These are phyloP conservation scores for Podospora pseudocomata DNA, from an alignment of 495 filamentous ascomycete species.

Conservation along the genomic window DNA sequence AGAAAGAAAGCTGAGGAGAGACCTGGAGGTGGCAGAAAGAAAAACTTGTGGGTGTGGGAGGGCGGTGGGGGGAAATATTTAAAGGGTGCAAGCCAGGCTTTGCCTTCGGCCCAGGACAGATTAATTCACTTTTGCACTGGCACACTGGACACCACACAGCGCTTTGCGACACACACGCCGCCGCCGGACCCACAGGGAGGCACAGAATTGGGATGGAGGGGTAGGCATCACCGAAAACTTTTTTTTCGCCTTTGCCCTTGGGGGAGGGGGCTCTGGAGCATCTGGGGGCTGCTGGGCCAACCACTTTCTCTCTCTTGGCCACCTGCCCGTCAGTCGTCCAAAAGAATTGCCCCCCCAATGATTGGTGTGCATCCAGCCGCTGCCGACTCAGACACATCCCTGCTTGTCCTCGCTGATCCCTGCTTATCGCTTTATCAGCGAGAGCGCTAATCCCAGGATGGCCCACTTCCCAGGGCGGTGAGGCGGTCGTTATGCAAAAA, in stretches of 20 bases:
- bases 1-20: conserved; percentile 28
- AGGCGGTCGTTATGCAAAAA: conserved; percentile 23
- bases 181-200: conserved; percentile 16
- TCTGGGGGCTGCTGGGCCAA: not conserved
- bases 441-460: conserved; percentile 19
- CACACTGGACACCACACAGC: conserved; percentile 16
- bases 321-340: not conserved
- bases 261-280: not conserved
- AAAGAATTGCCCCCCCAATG: conserved; percentile 23
- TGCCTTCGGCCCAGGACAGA: not conserved
- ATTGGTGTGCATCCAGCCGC: conserved; percentile 21
- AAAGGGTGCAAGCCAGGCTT: conserved; percentile 10
- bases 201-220: conserved; percentile 23
- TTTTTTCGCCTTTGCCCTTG: conserved; percentile 22
- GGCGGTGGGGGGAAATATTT: conserved; percentile 27
- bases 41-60: conserved; percentile 24
- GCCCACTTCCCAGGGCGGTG: conserved; percentile 27
- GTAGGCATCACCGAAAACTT: conserved; percentile 28
- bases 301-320: not conserved
- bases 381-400: conserved; percentile 21
- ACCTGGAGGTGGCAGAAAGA: conserved; percentile 16
- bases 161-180: conserved; percentile 12
- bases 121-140: not conserved
- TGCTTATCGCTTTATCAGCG: conserved; percentile 32
- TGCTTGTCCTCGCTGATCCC: conserved; percentile 27